Evolutionary conservation across 1,139 yeast species (phyloP), one percentile per base, ranked within the genome.

Genomic region (Protomyces inouyei): DNA sequence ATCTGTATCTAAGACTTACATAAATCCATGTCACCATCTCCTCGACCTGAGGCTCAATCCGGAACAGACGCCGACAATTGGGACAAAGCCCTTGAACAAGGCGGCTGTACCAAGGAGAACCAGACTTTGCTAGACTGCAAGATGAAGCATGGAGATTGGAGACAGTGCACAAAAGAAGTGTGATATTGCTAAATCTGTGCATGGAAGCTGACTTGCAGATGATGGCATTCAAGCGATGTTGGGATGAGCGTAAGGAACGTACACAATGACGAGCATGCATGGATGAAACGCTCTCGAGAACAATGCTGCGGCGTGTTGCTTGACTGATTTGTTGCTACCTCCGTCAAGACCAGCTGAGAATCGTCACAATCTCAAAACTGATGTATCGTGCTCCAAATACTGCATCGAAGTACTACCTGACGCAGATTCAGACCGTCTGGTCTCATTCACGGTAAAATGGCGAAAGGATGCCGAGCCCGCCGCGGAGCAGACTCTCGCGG

Each of bases 61-160:
- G 54, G 38, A 23, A 57, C 40, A 5, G 37, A n/a, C 6, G 53
- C 52, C 18, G 64, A 60, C 32, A 45, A 54, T 54, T 60, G 64
- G 64, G 64, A 60, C 51, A 36, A 23, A 16, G 64, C 64, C 14
- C 60, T 60, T 51, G 36, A 43, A 12, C 35, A 52, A 3, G 55
- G 64, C 21, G 64, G 64, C n/a, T 60, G 64, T n/a, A 40, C 40
- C n/a, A 32, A 36, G 16, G 64, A 60, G 28, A 60, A 60, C 36
- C 48, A 60, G 4, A 43, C 32, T 8, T 21, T 60, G 32, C 52
- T 60, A 36, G 21, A 55, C 28, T 60, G 64, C 40, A 54, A 54
- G 25, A 14, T 21, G 12, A 36, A 16, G 10, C 28, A 43, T 8
- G 60, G 64, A 8, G 64, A 60, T 21, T 60, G 64, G 64, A 59